Conservation (phyloP, 805 yeast genomes). For the Saturnispora dispora region DNA sequence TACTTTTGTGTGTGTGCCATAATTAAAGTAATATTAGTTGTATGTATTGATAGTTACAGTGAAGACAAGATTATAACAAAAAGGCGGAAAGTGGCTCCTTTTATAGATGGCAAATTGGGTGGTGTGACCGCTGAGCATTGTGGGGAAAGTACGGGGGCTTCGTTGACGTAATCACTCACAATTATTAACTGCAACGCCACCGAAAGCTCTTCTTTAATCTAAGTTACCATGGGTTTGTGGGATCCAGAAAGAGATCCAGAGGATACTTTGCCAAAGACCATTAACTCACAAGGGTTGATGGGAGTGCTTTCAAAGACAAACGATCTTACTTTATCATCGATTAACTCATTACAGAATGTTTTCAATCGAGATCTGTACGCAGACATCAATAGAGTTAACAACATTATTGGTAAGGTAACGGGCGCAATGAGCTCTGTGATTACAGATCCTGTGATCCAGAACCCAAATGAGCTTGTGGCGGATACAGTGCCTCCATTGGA, state of each 20-base stretch:
- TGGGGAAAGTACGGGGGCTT: not conserved
- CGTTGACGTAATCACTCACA: not conserved
- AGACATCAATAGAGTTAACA: not conserved
- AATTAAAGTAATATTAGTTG: not conserved
- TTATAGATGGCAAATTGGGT: not conserved
- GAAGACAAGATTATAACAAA: too few species aligned
- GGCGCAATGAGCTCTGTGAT: not conserved
- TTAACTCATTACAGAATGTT: constrained; percentile 7
- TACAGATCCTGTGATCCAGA: constrained; percentile 1
- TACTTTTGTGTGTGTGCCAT: constrained; percentile 80
- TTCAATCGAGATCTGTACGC: constrained; percentile 1
- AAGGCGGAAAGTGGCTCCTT: not conserved
- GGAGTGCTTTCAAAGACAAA: constrained; percentile 11
- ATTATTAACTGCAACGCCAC: not conserved
- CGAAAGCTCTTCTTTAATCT: not conserved
- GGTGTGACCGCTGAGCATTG: not conserved
- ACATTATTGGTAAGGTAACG: constrained; percentile 1
- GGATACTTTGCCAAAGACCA: not conserved
- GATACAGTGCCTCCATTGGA: constrained; percentile 29
- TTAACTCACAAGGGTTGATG: not conserved
- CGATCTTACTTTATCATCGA: constrained; percentile 11
- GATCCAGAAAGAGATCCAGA: constrained; percentile 4
- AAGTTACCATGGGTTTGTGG: constrained; percentile 1
- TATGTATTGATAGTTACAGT: not conserved
- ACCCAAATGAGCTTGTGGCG: constrained; percentile 19